Percentiles rank a stretch among this genome's conserved stretches.
phyloP scores from a whole-genome alignment of 75 land plant species.

The Cryptomeria japonica region DNA sequence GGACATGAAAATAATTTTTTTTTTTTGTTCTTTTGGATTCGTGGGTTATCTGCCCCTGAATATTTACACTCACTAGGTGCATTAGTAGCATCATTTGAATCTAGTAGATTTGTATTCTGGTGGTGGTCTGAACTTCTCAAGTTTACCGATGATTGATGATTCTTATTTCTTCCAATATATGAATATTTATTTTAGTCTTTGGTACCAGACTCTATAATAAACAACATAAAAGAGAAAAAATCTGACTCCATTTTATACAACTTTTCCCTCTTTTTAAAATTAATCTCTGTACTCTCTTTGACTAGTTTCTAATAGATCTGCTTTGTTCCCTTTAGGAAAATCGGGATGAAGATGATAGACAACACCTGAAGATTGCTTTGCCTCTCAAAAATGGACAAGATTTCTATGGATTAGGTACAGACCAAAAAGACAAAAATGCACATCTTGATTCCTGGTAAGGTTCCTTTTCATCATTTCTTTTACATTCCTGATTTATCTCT shows the following conservation, averaged over 20 bases:
- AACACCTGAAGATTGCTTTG: not conserved
- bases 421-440: not conserved
- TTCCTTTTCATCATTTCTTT: not conserved
- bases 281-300: not conserved
- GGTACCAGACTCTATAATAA: not conserved
- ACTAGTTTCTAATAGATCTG: not conserved
- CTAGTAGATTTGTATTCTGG: not conserved
- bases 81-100: not conserved
- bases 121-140: not conserved
- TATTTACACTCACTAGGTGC: not conserved
- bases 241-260: not conserved
- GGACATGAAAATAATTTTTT: too few species aligned
- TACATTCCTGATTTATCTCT: not conserved
- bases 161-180: not conserved
- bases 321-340: not conserved
- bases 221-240: not conserved
- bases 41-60: not conserved
- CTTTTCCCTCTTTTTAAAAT: not conserved
- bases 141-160: not conserved
- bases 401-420: not conserved
- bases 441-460: constrained; percentile 2
- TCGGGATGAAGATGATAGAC: not conserved
- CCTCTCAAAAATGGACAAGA: not conserved
- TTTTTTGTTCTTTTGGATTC: not conserved
- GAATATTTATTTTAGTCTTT: not conserved